phyloP scores from a whole-genome alignment of 1,139 yeast species.

The Groenewaldozyma sp. region DNA sequence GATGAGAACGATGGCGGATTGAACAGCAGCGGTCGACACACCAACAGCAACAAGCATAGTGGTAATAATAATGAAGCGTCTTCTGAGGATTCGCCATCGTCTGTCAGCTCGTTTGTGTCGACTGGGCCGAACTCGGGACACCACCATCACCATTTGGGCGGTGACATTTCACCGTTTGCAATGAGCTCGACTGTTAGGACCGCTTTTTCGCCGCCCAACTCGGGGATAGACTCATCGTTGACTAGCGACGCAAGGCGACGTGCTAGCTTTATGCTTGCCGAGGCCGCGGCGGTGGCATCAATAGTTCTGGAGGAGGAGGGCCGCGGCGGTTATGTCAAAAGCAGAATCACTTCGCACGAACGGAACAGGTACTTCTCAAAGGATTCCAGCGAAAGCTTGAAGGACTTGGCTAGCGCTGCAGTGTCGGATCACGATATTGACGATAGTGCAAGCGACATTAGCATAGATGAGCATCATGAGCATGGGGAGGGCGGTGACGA shows the following conservation, averaged over 20 bases:
- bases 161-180: slow-evolving; percentile 1
- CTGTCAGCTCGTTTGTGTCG: neutral
- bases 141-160: too few relatives aligned
- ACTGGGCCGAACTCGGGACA: neutral
- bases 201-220: slow-evolving; percentile 1
- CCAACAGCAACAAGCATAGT: neutral
- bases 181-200: neutral
- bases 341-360: neutral
- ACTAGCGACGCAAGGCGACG: neutral
- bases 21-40: neutral
- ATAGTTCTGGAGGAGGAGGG: slow-evolving; percentile 10
- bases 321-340: neutral
- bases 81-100: neutral
- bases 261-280: slow-evolving; percentile 10
- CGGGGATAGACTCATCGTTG: neutral
- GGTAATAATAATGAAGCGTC: neutral
- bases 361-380: neutral
- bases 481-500: slow-evolving; percentile 2
- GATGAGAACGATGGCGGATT: neutral
- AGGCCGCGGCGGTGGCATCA: slow-evolving; percentile 18
- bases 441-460: neutral
- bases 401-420: too few relatives aligned
- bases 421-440: neutral
- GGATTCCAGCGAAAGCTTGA: neutral
- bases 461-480: neutral